Evolutionary conservation across 2,329 filamentous ascomycete genomes (phyloP).

Genomic region (Remersonia thermophila): DNA sequence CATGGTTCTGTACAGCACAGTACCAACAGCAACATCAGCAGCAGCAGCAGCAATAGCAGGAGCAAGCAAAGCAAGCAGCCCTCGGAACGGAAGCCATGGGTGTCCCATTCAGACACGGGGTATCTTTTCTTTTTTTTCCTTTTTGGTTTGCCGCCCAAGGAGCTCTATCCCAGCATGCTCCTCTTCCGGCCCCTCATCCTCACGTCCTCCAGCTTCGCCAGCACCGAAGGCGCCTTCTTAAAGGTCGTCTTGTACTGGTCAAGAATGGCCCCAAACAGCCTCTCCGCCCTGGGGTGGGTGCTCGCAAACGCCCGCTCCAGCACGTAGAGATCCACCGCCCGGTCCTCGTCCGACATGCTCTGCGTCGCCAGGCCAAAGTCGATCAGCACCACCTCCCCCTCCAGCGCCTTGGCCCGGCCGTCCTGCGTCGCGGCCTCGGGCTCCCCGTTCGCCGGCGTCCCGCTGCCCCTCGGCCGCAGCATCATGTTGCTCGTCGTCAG

Average conservation of each 20-base stretch:
- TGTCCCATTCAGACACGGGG: neutral
- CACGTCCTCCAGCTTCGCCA: constrained; percentile 82
- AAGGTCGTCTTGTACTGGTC: constrained; percentile 61
- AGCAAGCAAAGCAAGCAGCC: no score
- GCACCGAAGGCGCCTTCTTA: constrained; percentile 59
- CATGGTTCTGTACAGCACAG: no score
- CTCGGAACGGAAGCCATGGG: no score
- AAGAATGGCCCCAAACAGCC: constrained; percentile 61
- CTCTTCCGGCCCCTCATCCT: constrained; percentile 88
- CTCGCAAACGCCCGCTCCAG: constrained; percentile 88
- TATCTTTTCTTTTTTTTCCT: neutral
- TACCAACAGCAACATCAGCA: no score
- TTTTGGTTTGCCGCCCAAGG: neutral
- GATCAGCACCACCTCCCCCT: constrained; percentile 77
- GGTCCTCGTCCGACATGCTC: constrained; percentile 74
- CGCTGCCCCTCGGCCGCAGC: constrained; percentile 44
- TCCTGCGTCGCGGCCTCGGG: constrained; percentile 10
- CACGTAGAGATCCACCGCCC: constrained; percentile 92
- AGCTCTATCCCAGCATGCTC: constrained; percentile 73
- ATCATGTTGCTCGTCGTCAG: constrained; percentile 97
- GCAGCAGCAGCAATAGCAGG: no score
- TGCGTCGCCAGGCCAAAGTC: constrained; percentile 87
- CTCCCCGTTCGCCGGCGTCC: constrained; percentile 9
- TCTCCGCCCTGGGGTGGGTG: constrained; percentile 79
- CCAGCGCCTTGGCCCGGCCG: constrained; percentile 24